Evolutionary conservation across 2,329 filamentous ascomycete species (phyloP).

Genomic region (Clonostachys chloroleuca): DNA sequence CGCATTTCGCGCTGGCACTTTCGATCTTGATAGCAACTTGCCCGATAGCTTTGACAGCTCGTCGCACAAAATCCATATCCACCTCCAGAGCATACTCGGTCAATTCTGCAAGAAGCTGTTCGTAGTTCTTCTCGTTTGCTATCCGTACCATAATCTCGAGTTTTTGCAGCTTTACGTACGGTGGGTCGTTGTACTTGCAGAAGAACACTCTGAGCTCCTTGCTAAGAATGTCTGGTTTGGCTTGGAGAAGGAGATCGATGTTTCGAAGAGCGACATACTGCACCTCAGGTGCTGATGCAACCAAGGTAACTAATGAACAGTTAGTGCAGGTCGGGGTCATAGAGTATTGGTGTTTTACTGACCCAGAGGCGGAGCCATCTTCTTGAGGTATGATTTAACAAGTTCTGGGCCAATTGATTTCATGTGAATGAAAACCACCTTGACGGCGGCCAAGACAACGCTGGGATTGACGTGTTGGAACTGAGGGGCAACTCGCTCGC

Average conservation of each 20-base stretch:
- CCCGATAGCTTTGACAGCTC: constrained; percentile 92
- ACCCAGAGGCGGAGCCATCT: constrained; percentile 97
- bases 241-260: constrained; percentile 92
- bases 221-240: constrained; percentile 92
- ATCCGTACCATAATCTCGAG: constrained; percentile 99
- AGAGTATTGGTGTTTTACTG: constrained; percentile 17
- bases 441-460: constrained; percentile 95
- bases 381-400: constrained; percentile 84
- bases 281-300: constrained; percentile 93
- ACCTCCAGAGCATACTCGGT: constrained; percentile 98
- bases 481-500: constrained; percentile 90
- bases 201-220: constrained; percentile 98
- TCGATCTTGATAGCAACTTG: constrained; percentile 99
- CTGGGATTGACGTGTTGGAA: constrained; percentile 98
- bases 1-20: constrained; percentile 88
- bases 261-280: constrained; percentile 96
- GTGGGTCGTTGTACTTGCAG: constrained; percentile 99
- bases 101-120: constrained; percentile 87
- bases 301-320: constrained; percentile 69
- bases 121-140: constrained; percentile 94
- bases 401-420: constrained; percentile 73
- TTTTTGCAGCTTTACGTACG: constrained; percentile 96
- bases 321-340: background rate
- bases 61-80: constrained; percentile 96
- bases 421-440: constrained; percentile 97